A percentile compares a stretch with the other conserved stretches of the same genome.
Conservation (phyloP, 371 early-diverging fungal species). For the Dichotomocladium elegans region DNA sequence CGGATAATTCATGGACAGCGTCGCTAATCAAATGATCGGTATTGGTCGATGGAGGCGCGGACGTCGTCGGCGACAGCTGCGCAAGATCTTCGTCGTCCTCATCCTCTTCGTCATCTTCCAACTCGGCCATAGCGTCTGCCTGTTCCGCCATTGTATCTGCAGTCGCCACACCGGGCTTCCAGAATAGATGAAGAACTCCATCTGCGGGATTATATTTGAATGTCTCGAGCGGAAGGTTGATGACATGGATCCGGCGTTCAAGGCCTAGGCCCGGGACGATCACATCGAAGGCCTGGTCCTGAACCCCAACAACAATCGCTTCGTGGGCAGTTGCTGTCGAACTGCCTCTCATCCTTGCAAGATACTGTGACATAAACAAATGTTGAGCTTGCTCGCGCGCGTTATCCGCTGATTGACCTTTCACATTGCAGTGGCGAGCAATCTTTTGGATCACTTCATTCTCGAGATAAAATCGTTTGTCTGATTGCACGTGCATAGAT, state of each 20-base stretch:
- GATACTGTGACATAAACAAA: slow-evolving; percentile 59
- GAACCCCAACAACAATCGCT: slow-evolving; percentile 46
- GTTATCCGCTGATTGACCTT: slow-evolving; percentile 56
- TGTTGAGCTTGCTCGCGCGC: slow-evolving; percentile 73
- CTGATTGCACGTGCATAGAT: too few species aligned
- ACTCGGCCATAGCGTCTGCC: slow-evolving; percentile 11
- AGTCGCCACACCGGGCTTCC: slow-evolving; percentile 41
- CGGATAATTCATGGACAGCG: slow-evolving; percentile 6
- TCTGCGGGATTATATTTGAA: slow-evolving; percentile 33
- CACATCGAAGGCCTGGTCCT: slow-evolving; percentile 58
- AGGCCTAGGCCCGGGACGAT: slow-evolving; percentile 55
- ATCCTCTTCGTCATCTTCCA: slow-evolving; percentile 11
- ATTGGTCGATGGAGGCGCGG: slow-evolving; percentile 8
- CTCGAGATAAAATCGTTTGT: slow-evolving; percentile 46
- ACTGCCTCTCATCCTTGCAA: slow-evolving; percentile 18
- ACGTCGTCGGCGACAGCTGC: slow-evolving; percentile 2
- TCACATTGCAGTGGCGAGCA: slow-evolving; percentile 66
- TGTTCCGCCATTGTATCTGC: slow-evolving; percentile 25
- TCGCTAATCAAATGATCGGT: slow-evolving; percentile 3
- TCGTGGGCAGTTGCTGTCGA: slow-evolving; percentile 24
- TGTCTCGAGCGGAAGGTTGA: slow-evolving; percentile 36
- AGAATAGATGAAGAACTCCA: slow-evolving; percentile 43
- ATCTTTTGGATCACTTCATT: slow-evolving; percentile 38
- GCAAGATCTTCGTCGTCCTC: slow-evolving; percentile 12
- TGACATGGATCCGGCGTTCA: slow-evolving; percentile 50